Evolutionary conservation across 2,329 filamentous ascomycete species (phyloP).

Genomic region (Tolypocladium ovalisporum): DNA sequence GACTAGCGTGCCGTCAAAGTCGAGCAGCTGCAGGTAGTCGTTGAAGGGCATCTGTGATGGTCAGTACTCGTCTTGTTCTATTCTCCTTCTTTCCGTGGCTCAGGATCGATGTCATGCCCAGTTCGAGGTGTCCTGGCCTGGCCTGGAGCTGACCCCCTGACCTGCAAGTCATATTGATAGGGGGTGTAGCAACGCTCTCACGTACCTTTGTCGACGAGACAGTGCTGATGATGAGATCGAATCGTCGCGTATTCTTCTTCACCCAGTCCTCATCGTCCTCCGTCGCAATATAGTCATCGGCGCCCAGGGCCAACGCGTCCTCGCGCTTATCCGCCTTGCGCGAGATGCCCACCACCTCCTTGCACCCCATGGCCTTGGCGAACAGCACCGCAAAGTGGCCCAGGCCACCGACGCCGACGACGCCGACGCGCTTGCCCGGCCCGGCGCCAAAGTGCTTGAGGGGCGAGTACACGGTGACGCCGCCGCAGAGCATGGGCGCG

Average conservation of each 20-base stretch:
- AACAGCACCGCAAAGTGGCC: constrained; percentile 60
- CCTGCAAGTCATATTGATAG: not conserved
- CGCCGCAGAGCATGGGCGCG: constrained; percentile 60
- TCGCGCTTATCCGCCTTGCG: constrained; percentile 39
- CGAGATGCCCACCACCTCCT: constrained; percentile 49
- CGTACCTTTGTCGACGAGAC: constrained; percentile 29
- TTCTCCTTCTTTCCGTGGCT: not conserved
- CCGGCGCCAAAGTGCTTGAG: constrained; percentile 52
- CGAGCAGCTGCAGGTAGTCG: constrained; percentile 49
- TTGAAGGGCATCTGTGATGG: constrained; percentile 41
- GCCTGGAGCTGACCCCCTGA: not conserved
- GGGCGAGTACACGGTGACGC: constrained; percentile 57
- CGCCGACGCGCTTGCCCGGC: constrained; percentile 54
- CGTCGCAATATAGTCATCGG: constrained; percentile 35
- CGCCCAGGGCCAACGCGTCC: constrained; percentile 46
- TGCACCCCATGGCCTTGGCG: constrained; percentile 55
- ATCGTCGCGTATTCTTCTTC: constrained; percentile 34
- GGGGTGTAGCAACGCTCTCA: not conserved
- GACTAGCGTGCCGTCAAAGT: constrained; percentile 48
- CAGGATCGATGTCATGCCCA: not conserved
- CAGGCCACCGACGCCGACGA: constrained; percentile 57
- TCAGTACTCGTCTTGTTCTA: not conserved
- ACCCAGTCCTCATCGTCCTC: constrained; percentile 43
- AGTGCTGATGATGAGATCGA: constrained; percentile 51
- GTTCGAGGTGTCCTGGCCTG: not conserved